A percentile compares a stretch with the other conserved stretches of the same genome.
Conservation (phyloP, 139 green algal species). For the Chlamydomonas eustigma region DNA sequence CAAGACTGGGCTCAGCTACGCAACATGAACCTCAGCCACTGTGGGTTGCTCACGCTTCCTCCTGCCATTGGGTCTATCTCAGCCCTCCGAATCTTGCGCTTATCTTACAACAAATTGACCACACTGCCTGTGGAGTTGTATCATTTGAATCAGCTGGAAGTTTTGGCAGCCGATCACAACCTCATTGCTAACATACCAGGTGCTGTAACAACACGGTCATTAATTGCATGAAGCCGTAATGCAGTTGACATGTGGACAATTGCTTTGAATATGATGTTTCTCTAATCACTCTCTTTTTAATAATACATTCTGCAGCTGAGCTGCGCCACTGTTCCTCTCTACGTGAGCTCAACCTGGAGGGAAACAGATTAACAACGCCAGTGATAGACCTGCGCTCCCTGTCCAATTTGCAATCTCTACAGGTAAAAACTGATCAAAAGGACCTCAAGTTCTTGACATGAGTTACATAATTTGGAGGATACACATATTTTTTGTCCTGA, state of each 20-base stretch:
- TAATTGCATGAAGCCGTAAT: too few species aligned
- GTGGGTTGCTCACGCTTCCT: constrained; percentile 48
- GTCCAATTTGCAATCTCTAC: neutral
- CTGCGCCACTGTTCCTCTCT: constrained; percentile 62
- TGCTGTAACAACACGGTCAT: constrained; percentile 26
- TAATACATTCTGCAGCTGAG: constrained; percentile 66
- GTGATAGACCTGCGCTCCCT: constrained; percentile 62
- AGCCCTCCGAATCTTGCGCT: constrained; percentile 33
- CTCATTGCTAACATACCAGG: constrained; percentile 68
- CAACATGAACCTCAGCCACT: constrained; percentile 56
- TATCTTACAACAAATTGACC: constrained; percentile 51
- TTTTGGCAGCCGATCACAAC: constrained; percentile 75
- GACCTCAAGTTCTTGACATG: too few species aligned
- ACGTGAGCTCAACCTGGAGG: constrained; percentile 78
- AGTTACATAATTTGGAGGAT: neutral
- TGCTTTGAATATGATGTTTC: too few species aligned
- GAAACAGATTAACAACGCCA: constrained; percentile 72
- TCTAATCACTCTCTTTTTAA: too few species aligned
- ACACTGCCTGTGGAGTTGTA: constrained; percentile 36
- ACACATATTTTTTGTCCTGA: too few species aligned
- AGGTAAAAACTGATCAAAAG: too few species aligned
- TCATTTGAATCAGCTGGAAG: constrained; percentile 37
- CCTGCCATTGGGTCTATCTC: constrained; percentile 23
- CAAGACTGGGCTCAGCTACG: constrained; percentile 37
- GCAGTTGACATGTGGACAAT: too few species aligned